Evolutionary conservation across 345 rosid genomes (phyloP), one percentile per base, ranked within the genome.

Genomic region (Moricandia arvensis): DNA sequence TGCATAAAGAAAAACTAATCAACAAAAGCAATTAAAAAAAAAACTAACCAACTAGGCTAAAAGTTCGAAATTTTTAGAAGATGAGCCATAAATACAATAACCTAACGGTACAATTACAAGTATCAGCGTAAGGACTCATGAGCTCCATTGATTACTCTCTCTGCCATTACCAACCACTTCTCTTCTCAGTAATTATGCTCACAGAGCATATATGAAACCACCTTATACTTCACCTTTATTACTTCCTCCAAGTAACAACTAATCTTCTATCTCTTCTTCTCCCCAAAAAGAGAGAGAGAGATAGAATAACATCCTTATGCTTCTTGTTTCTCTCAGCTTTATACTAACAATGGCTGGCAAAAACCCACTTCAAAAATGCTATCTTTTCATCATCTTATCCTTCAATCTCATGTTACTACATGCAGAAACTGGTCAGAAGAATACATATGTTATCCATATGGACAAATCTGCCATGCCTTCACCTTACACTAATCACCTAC

Each of bases 381-480:
- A 83, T 45, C 63, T 81, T 79, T 64, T 84, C 73, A 59, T 79
- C 45, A 66, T 87, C 51, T 67, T 81, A 16, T 43, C 73, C n/a
- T 77, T 81, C 59, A 69, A 29, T 69, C 15, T 76, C 34, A 86
- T 81, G 66, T 38, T 83, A 31, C 60, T 73, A 45, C 68, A 82
- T 18, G 49, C 81, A 62, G 66, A 38, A 54, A 43, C 72, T 33
- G 18, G 0, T 70, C 75, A 74, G 21, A 91, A 80, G 85, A 87
- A 81, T 69, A 91, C 94, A 74, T 93, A 85, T 75, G 83, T 93
- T 13, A 78, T 93, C 68, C 98, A 93, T 16, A 91, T 93, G 96
- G 97, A 93, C 63, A 93, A 80, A 78, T 80, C 86, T 27, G 89
- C 93, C 9, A 91, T 80, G 94, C 98, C 98, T 8, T 81, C 37